Conservation (phyloP, 768 basidiomycete genomes). For the Leccinum broughii region DNA sequence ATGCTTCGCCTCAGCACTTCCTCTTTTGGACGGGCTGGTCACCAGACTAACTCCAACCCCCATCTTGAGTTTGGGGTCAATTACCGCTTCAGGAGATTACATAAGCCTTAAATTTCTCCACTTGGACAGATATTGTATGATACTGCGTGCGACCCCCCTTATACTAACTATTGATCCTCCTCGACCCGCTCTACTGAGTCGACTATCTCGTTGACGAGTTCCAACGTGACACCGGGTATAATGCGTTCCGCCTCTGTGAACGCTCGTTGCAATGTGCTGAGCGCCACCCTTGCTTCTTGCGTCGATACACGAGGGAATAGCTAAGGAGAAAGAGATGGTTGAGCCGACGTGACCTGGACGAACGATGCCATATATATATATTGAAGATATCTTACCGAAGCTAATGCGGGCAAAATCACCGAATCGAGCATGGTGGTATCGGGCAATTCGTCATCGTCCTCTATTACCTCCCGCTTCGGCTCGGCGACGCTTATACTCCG, state of each 20-base stretch:
- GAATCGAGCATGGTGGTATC: slow-evolving; percentile 95
- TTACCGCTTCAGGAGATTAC: no score
- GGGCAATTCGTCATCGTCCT: slow-evolving; percentile 57
- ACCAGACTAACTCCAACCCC: no score
- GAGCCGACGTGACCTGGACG: slow-evolving; percentile 10
- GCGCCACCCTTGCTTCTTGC: slow-evolving; percentile 43
- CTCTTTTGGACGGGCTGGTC: no score
- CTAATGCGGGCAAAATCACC: slow-evolving; percentile 93
- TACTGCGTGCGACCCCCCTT: no score
- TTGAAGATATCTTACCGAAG: slow-evolving; percentile 62
- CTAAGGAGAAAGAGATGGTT: slow-evolving; percentile 39
- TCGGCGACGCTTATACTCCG: slow-evolving; percentile 42
- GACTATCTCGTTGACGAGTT: slow-evolving; percentile 91
- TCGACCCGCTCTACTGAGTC: slow-evolving; percentile 53
- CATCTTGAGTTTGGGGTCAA: no score
- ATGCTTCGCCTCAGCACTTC: no score
- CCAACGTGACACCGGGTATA: slow-evolving; percentile 92
- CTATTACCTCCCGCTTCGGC: slow-evolving; percentile 37
- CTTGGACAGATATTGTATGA: no score
- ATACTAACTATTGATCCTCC: no score
- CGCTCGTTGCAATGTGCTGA: slow-evolving; percentile 85
- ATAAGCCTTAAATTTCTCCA: no score
- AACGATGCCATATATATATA: not conserved
- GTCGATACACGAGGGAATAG: slow-evolving; percentile 77
- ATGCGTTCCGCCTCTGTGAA: slow-evolving; percentile 94